Base-by-base conservation (phyloP, 2,329 filamentous ascomycete genomes). In the Penicillium sp. region DNA sequence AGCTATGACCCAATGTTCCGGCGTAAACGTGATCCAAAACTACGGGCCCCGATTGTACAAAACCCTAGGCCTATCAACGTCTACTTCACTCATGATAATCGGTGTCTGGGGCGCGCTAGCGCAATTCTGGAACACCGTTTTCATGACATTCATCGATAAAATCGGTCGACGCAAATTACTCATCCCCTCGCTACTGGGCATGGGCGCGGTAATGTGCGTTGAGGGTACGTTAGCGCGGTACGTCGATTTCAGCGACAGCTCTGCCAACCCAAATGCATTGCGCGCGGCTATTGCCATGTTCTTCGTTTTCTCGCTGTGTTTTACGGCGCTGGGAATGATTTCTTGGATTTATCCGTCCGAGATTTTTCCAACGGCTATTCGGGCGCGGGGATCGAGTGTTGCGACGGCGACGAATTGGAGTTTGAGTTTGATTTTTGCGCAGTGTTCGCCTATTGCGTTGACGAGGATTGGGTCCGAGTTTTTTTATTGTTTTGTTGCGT, bases 91-190 rank as follows among this genome's bases (percentile, higher is more conserved):
- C 4, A 79, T 84, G 74, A 82, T 85, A 53, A 80, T 83, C 62
- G 83, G 82, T 3, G 79, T 85, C 64, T 82, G 78, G 66, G 82
- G 82, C 26, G 81, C 82, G 0, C 74, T 85, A 8, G 80, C 82
- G 0, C 81, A 81, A 33, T 70, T 82, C 24, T 84, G 80, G 76
- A 82, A 82, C 62, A 81, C 79, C 0, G 66, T 83, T 6, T 81
- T 81, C 54, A 78, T 84, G 61, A 70, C 73, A 37, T 70, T 82
- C 45, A 70, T 84, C 49, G 82, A 85, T 66, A 78, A 73, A 17
- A 70, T 84, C 47, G 82, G 81, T 17, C 80, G 82, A 30, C 75
- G 83, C 53, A 83, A 81, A 68, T 77, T 83, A 0, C 74, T 85
- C 9, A 79, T 85, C 54, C 75, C 74, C n/a, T 76, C 74, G 1